Conservation (phyloP, 2,329 filamentous ascomycete genomes). For the Xylariaceae sp. region DNA sequence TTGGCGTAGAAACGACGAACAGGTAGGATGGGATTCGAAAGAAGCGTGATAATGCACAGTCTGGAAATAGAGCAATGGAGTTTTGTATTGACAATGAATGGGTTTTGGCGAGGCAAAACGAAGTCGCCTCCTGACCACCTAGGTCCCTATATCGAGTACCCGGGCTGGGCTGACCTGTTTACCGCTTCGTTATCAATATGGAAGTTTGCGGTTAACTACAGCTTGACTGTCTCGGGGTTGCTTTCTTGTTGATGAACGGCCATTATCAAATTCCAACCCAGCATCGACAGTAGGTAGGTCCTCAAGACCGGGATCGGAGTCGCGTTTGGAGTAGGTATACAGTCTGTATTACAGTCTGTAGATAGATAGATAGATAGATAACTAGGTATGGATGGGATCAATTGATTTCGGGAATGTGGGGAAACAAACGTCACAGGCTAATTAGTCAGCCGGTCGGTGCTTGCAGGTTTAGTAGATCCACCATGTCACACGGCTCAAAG, state of each 20-base stretch:
- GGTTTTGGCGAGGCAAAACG: slow-evolving; percentile 9
- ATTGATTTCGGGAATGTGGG: no score
- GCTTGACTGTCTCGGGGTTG: neutral
- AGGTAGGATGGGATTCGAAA: neutral
- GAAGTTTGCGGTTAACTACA: neutral
- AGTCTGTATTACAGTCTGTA: no score
- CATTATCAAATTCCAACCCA: neutral
- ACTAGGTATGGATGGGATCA: no score
- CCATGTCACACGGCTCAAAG: no score
- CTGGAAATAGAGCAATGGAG: neutral
- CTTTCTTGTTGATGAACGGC: neutral
- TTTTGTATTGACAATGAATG: neutral
- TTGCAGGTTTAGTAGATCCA: no score
- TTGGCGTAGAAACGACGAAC: neutral
- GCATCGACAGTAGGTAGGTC: neutral
- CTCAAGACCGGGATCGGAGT: neutral
- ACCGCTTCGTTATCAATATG: neutral
- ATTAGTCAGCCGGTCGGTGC: no score
- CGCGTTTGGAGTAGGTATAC: neutral
- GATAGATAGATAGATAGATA: no score
- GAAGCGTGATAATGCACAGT: neutral
- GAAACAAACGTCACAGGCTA: no score
- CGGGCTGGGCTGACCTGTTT: neutral
- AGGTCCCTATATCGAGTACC: neutral
- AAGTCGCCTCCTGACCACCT: neutral